These are phyloP conservation scores for Lactarius indigo DNA, from an alignment of 768 basidiomycete species.

Conservation along the genomic window DNA sequence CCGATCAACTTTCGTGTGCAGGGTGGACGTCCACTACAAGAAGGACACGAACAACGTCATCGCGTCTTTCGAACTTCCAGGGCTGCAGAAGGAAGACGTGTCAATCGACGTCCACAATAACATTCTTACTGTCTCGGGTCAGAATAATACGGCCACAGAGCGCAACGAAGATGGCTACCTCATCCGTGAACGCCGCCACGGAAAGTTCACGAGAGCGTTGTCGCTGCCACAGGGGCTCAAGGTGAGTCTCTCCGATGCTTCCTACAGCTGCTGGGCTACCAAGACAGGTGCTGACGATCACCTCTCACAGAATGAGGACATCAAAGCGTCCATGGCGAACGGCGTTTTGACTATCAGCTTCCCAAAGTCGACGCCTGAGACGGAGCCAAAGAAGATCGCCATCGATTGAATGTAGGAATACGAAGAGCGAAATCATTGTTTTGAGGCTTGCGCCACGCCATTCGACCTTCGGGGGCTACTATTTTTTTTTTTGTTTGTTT, in stretches of 20 bases:
- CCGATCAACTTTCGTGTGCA: background rate
- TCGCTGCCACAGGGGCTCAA: slow-evolving; percentile 31
- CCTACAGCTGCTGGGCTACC: background rate
- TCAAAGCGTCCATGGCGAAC: slow-evolving; percentile 45
- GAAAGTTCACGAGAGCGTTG: slow-evolving; percentile 30
- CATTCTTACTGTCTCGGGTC: slow-evolving; percentile 48
- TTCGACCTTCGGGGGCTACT: background rate
- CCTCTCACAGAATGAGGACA: slow-evolving; percentile 28
- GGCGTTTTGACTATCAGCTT: slow-evolving; percentile 47
- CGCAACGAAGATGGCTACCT: slow-evolving; percentile 36
- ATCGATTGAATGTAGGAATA: slow-evolving; percentile 25
- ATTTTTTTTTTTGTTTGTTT: background rate
- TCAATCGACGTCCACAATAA: slow-evolving; percentile 48
- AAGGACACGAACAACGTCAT: slow-evolving; percentile 44
- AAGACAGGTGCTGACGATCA: background rate
- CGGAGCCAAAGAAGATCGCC: slow-evolving; percentile 43
- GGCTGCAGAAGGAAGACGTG: slow-evolving; percentile 47
- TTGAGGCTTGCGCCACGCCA: background rate
- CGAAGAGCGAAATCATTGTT: background rate
- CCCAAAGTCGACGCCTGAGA: slow-evolving; percentile 43
- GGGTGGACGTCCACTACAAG: slow-evolving; percentile 54
- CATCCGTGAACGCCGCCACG: slow-evolving; percentile 32
- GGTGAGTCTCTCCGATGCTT: slow-evolving; percentile 21
- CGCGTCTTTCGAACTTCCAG: slow-evolving; percentile 55
- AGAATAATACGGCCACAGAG: slow-evolving; percentile 36